Evolutionary conservation across 768 basidiomycete genomes (phyloP).

Genomic region (Fistulinella prunicolor): DNA sequence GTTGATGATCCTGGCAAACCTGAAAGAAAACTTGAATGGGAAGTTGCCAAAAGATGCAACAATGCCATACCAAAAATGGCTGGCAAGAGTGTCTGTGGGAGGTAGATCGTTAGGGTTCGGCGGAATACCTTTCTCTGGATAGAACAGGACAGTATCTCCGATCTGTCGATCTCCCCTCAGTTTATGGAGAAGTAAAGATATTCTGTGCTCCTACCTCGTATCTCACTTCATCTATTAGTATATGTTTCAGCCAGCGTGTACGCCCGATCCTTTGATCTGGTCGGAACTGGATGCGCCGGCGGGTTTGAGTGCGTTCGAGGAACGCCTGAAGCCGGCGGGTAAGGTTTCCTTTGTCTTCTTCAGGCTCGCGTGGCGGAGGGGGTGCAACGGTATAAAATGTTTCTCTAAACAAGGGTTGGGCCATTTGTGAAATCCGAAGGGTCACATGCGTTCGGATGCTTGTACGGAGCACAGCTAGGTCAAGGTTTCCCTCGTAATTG

Average conservation of each 20-base stretch:
- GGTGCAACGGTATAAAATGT: slow-evolving; percentile 52
- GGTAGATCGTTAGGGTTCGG: slow-evolving; percentile 38
- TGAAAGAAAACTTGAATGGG: slow-evolving; percentile 24
- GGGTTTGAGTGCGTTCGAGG: slow-evolving; percentile 15
- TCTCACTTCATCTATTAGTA: slow-evolving; percentile 40
- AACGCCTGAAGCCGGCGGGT: slow-evolving; percentile 19
- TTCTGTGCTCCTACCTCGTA: slow-evolving; percentile 39
- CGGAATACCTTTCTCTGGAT: slow-evolving; percentile 36
- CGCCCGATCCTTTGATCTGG: slow-evolving; percentile 34
- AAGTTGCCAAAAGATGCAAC: not conserved
- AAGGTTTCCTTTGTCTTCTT: slow-evolving; percentile 11
- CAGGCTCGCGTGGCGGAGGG: slow-evolving; percentile 19
- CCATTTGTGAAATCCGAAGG: slow-evolving; percentile 51
- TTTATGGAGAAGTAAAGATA: not conserved
- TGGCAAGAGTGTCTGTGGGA: slow-evolving; percentile 40
- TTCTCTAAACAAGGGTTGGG: slow-evolving; percentile 52
- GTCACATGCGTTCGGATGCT: slow-evolving; percentile 63
- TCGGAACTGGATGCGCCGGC: slow-evolving; percentile 17
- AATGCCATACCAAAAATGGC: slow-evolving; percentile 60
- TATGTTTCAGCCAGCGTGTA: slow-evolving; percentile 37
- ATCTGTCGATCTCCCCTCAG: slow-evolving; percentile 37
- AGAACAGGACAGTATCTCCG: slow-evolving; percentile 61
- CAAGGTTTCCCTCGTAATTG: slow-evolving; percentile 41
- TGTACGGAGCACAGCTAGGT: slow-evolving; percentile 56
- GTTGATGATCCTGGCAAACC: slow-evolving; percentile 67